These are phyloP conservation scores for Canavalia ensiformis DNA, from an alignment of 306 rosid genomes.

Conservation along the genomic window DNA sequence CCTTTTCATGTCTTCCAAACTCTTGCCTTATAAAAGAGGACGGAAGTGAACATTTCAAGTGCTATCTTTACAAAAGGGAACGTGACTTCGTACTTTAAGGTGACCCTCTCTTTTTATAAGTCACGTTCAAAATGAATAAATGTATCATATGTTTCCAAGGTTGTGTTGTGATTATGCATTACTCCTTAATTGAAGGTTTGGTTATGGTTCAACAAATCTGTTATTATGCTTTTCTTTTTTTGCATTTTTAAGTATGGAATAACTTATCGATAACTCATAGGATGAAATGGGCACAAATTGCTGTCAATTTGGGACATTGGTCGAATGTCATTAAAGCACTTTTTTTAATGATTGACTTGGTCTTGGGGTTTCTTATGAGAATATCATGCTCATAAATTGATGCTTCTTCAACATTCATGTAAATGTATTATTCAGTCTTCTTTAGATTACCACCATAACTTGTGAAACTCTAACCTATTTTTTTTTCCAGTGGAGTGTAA, in stretches of 20 bases:
- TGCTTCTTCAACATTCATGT: background rate
- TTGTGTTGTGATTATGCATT: background rate
- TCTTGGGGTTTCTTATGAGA: background rate
- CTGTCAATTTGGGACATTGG: constrained; percentile 15
- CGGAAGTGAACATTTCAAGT: background rate
- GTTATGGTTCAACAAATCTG: no score
- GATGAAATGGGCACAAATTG: background rate
- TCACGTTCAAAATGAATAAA: background rate
- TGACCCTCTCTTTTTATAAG: constrained; percentile 30
- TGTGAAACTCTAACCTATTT: constrained; percentile 12
- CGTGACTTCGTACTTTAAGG: constrained; percentile 46
- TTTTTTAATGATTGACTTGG: constrained; percentile 40
- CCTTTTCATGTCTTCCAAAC: constrained; percentile 36
- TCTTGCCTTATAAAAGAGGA: constrained; percentile 47
- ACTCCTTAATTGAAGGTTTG: background rate
- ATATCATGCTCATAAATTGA: constrained; percentile 20
- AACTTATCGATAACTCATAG: background rate
- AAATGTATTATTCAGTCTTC: background rate
- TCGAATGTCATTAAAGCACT: background rate
- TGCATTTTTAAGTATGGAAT: background rate
- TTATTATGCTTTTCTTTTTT: no score
- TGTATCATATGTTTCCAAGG: background rate
- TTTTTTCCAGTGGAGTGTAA: constrained; percentile 40
- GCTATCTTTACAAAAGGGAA: constrained; percentile 26
- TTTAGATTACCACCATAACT: background rate